Evolutionary conservation across 2,329 filamentous ascomycete genomes (phyloP).

Genomic region (Penicillium sp.): DNA sequence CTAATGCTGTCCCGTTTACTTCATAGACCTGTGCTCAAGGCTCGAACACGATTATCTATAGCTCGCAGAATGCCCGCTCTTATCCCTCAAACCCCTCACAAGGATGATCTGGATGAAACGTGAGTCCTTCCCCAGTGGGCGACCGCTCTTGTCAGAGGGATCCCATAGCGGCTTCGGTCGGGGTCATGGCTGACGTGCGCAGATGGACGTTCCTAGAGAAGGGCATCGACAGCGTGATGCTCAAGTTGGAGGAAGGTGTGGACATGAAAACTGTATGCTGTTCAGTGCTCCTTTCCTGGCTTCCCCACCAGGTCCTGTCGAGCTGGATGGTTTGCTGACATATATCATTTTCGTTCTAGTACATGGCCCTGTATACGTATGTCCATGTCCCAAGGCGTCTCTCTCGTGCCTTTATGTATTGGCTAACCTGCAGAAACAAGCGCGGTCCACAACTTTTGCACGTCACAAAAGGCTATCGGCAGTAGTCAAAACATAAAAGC

Average conservation of each 20-base stretch:
- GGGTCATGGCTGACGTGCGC: too few species aligned
- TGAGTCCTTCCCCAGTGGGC: too few species aligned
- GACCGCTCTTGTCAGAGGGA: too few species aligned
- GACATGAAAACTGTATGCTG: slow-evolving; percentile 69
- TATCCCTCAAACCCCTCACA: too few species aligned
- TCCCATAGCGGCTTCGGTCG: too few species aligned
- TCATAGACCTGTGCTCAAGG: too few species aligned
- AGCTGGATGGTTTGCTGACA: too few species aligned
- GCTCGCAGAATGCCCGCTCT: too few species aligned
- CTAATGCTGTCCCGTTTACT: too few species aligned
- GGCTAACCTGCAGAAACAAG: slow-evolving; percentile 34
- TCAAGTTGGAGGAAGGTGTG: slow-evolving; percentile 79
- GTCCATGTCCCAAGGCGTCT: slow-evolving; percentile 8
- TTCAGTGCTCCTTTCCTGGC: too few species aligned
- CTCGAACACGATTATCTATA: too few species aligned
- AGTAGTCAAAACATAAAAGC: slow-evolving; percentile 45
- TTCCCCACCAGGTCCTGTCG: too few species aligned
- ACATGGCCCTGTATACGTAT: slow-evolving; percentile 93
- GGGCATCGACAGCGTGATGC: slow-evolving; percentile 89
- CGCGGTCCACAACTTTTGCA: slow-evolving; percentile 97
- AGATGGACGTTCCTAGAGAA: slow-evolving; percentile 75
- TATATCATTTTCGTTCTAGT: slow-evolving; percentile 43
- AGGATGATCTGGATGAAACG: slow-evolving; percentile 55
- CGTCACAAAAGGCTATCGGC: slow-evolving; percentile 82
- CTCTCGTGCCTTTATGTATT: slow-evolving; percentile 24